Evolutionary conservation across 441 rosid genomes (phyloP), one percentile per base, ranked within the genome.

Genomic region (Pelargonium fulgidum): DNA sequence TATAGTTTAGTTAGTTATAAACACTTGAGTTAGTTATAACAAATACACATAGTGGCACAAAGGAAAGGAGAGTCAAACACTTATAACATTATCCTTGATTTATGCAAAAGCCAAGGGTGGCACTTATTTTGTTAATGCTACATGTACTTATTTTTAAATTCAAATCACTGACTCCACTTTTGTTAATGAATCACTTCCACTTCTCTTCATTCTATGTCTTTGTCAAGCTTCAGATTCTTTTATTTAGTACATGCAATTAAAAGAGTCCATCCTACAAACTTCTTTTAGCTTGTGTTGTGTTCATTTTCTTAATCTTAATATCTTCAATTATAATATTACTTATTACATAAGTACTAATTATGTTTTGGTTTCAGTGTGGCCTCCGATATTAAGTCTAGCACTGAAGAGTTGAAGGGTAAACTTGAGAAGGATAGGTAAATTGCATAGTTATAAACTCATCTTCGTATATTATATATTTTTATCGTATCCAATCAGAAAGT

Each of bases 351-450:
- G 10, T 62, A n/a, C 36, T 13, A 67, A 22, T 47, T 44, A 26
- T 50, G 62, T 74, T 52, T 52, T 39, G 76, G 63, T 82, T 71
- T 58, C 81, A 90, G 97, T 66, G 93, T 90, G 47, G 83, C 88
- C 65, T 77, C 86, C 64, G 94, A 93, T 78, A 72, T 90, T 56
- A 84, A 76, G 85, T 81, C 87, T 64, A 85, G 72, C 80, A 75
- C 77, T 29, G 85, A 85, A n/a, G 91, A 90, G 42, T 65, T 93
- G 82, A 90, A 87, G 79, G 72, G 81, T 16, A 88, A 84, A 76
- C 76, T 85, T 24, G 96, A 89, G 77, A 89, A 85, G 79, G 90
- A 89, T 68, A 85, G 97, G 97, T 89, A 80, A 78, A 74, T 47
- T 61, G 17, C 39, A 17, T 24, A 26, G 44, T 24, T 59, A 24